Conservation (phyloP, 176 grass and related monocot genomes). For the Bolboschoenus planiculmis region DNA sequence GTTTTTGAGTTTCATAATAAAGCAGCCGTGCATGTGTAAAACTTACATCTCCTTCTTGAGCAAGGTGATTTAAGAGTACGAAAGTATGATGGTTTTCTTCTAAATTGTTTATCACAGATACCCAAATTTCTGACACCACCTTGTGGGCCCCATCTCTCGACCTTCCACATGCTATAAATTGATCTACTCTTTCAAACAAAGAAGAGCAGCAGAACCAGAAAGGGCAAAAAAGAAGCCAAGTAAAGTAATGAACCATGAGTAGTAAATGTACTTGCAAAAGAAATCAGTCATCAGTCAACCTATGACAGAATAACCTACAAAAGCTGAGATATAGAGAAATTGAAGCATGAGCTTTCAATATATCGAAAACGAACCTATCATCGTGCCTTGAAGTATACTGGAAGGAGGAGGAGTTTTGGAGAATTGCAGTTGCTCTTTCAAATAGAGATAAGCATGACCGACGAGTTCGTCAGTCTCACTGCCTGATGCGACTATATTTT, state of each 20-base stretch:
- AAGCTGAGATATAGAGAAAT: background rate
- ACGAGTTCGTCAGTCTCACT: constrained; percentile 76
- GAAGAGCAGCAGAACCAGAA: background rate
- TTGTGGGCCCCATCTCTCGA: constrained; percentile 88
- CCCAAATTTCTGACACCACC: constrained; percentile 85
- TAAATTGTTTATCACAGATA: constrained; percentile 86
- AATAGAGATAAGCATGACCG: constrained; percentile 81
- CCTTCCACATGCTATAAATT: constrained; percentile 87
- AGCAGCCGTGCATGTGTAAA: background rate
- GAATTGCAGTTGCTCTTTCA: constrained; percentile 79
- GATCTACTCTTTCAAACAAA: constrained; percentile 50
- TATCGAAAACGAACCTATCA: constrained; percentile 67
- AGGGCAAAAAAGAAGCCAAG: background rate
- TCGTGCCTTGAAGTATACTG: constrained; percentile 93
- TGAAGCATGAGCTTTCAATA: background rate
- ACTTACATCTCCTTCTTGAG: constrained; percentile 90
- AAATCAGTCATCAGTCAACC: background rate
- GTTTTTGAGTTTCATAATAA: background rate
- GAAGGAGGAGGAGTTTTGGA: constrained; percentile 51
- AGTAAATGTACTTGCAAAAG: background rate
- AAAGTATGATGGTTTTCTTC: constrained; percentile 81
- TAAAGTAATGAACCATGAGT: background rate
- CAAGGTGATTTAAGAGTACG: constrained; percentile 56
- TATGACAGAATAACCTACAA: background rate
- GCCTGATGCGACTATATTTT: constrained; percentile 49